Base-by-base conservation (phyloP, 805 yeast species). In the Candida xyloterini region DNA sequence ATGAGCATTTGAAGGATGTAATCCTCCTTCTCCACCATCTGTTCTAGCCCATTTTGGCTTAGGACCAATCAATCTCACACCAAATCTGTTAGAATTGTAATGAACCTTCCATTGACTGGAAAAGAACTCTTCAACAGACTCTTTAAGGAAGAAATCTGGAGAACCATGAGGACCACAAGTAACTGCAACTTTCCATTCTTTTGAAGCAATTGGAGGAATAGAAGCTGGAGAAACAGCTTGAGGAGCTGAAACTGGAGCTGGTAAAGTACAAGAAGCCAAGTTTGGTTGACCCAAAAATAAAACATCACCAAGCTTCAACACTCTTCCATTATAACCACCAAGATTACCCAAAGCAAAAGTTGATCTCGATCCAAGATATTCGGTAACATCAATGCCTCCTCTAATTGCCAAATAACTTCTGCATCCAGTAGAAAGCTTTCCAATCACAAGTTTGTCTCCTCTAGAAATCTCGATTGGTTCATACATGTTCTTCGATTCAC, bases 161-260 rank as follows among this genome's bases (percentile, higher is more conserved):
- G 96, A 79, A 1, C 98, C 98, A 63, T 91, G 98, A 18, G 99
- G 99, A 39, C 99, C 99, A 62, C 95, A 82, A 9, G 96, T 88
- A 33, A 90, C 96, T 55, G 90, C 96, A 47, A 91, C 90, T 32
- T 68, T 67, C 98, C 98, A 91, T 31, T 68, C 67, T 42, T 70
- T 74, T 27, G 67, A 62, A 21, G 69, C 59, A 9, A 78, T 76
- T 7, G 60, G 46, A 7, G 95, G 90, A 46, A 81, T 65, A 53
- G 78, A 65, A 8, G 75, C 55, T 28, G 56, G 50, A 15, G 95
- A 87, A 43, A 79, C 70, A 2, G 74, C 51, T 10, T 57, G 46
- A 33, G 96, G 95, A 40, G 69, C 81, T 16, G 79, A 65, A 37
- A 74, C 73, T 22, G 95, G 95, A 2, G 75, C 71, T 10, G 95